Conservation (phyloP, 257 asterid species). For the Plectranthus barbatus region DNA sequence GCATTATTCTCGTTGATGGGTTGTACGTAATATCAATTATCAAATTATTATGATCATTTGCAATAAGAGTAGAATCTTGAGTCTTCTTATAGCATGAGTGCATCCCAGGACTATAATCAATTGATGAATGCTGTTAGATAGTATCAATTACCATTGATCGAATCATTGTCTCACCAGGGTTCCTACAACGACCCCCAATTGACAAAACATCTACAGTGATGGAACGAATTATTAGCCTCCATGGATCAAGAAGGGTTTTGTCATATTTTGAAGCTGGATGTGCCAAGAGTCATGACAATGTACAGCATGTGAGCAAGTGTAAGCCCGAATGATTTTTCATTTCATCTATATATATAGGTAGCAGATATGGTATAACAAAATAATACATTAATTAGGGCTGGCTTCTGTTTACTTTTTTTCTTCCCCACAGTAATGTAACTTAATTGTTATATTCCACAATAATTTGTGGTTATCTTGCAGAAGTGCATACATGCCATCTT, state of each 20-base stretch:
- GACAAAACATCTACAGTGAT: conserved; percentile 36
- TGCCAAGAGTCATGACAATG: conserved; percentile 33
- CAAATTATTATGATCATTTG: not conserved
- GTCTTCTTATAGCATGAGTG: not conserved
- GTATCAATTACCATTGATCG: not conserved
- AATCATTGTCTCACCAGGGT: conserved; percentile 30
- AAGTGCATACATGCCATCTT: conserved; percentile 69
- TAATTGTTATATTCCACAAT: conserved; percentile 9
- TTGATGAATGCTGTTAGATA: conserved; percentile 2
- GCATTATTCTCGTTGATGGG: conserved; percentile 5
- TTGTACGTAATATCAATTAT: not conserved
- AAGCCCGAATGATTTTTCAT: conserved; percentile 21
- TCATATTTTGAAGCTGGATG: conserved; percentile 68
- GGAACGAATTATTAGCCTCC: conserved; percentile 40
- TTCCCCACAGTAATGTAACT: too few species aligned
- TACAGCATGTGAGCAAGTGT: conserved; percentile 58
- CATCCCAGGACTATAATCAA: not conserved
- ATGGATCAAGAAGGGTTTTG: conserved; percentile 45
- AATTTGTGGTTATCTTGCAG: conserved; percentile 37
- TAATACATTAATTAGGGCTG: not conserved
- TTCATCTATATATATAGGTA: not conserved
- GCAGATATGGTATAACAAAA: not conserved
- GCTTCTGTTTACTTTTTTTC: too few species aligned
- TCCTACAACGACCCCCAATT: conserved; percentile 37
- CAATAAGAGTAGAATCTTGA: not conserved